Base-by-base conservation (phyloP, 2,329 filamentous ascomycete genomes). In the Venturiaceae sp. region DNA sequence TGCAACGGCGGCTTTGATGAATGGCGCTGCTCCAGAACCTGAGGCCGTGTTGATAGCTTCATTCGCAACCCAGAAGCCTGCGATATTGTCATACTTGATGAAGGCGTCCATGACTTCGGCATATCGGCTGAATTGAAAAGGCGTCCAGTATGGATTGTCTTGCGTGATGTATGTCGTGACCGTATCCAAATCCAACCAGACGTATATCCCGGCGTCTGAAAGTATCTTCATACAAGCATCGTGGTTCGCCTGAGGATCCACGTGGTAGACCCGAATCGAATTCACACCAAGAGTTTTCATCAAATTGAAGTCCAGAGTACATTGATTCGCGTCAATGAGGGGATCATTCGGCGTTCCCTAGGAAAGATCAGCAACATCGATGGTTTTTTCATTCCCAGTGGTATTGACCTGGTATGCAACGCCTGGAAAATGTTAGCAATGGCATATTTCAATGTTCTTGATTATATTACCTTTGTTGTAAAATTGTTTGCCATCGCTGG, bases 61-160 rank as follows among this genome's bases (percentile, higher is more conserved):
- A 68, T 96, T 96, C 63, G 90, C 92, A 60, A 95, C 81, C 66
- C 95, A 92, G 70, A 94, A 88, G 52, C 88, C 90, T 11, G 90
- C 83, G 1, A 88, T 80, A 69, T 95, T 95, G 72, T 91, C 81
- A 69, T 87, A 95, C 54, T 80, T 72, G 50, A 86, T 81, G 71
- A 94, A 92, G 37, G 82, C 80, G 67, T 94, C 89, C 77, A 92
- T 83, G 63, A 92, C 88, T 56, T 79, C 78, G 50, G 81, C 75
- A 71, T 88, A 94, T 33, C 78, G 78, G 59, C 84, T 76, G 64
- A 83, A 81, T 74, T 92, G 87, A 8, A 81, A 82, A 64, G 83
- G 67, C 65, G 86, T 92, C 90, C 90, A 95, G 60, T 78, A 78
- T 5, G 86, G 85, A 11, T 75, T 70, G 44, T 74, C 75, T 37